phyloP scores from a whole-genome alignment of 108 stramenopile genomes.

The Conticribra weissflogii region DNA sequence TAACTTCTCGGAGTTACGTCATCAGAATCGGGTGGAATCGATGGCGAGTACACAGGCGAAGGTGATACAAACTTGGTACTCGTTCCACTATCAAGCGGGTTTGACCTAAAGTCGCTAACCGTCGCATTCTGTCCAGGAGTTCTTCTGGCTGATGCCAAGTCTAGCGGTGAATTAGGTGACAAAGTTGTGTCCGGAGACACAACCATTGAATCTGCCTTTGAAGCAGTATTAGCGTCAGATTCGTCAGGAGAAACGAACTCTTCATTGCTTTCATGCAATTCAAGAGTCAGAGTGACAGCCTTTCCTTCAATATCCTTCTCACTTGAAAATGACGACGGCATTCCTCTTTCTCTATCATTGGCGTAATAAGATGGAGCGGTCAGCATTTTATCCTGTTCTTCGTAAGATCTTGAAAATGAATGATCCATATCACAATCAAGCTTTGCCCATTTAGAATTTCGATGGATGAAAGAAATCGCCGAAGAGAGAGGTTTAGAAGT shows the following conservation, averaged over 20 bases:
- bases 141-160: constrained; percentile 15
- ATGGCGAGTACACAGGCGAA: neutral
- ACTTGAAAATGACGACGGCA: neutral
- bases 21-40: neutral
- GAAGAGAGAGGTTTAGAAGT: constrained; percentile 11
- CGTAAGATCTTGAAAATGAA: constrained; percentile 8
- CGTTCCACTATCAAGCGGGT: too few relatives aligned
- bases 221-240: neutral
- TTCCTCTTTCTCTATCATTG: neutral
- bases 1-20: neutral
- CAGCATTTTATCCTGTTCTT: constrained; percentile 14
- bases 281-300: constrained; percentile 18
- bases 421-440: constrained; percentile 32
- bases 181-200: constrained; percentile 26
- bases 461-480: constrained; percentile 28
- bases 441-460: constrained; percentile 33
- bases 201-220: constrained; percentile 15
- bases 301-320: neutral
- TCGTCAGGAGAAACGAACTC: constrained; percentile 5
- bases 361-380: neutral
- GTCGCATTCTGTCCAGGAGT: constrained; percentile 8
- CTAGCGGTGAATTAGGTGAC: constrained; percentile 21
- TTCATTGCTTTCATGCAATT: neutral
- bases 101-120: too few relatives aligned
- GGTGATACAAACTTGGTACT: too few relatives aligned